Evolutionary conservation across 345 rosid genomes (phyloP), one percentile per base, ranked within the genome.

Genomic region (Bruguiera parviflora): DNA sequence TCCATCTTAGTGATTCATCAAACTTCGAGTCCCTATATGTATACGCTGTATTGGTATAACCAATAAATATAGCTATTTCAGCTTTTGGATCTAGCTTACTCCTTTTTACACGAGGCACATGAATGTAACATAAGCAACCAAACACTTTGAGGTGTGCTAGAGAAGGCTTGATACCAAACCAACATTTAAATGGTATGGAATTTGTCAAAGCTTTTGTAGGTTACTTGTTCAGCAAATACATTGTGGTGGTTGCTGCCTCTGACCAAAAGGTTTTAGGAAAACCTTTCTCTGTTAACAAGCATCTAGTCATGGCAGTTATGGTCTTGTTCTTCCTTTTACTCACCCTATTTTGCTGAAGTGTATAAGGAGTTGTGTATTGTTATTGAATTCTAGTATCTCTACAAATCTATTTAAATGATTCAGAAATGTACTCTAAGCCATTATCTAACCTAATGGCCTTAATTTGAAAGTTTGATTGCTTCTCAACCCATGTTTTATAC

Each of bases 191-290:
- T 51, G 53, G 53, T 15, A 7, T 51, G 20, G 7, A 16, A 51
- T 51, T n/a, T 18, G 5, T 18, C 2, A 51, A 1, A 4, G 21
- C 18, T 2, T 4, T 15, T 4, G 3, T 18, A 5, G 21, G 53
- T 4, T n/a, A 2, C n/a, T 1, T 51, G n/a, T 51, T 51, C 0
- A 51, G 7, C 21, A 18, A 4, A 18, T 51, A 51, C 1, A 51
- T 0, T 16, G 53, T 4, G 6, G 6, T 15, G 6, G 4, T 4
- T n/a, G 6, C 0, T 3, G 0, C 21, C n/a, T 51, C 7, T 0
- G 53, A 1, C 21, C 2, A 51, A 6, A 51, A 51, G 15, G 7
- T 3, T 7, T 51, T 51, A 3, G 5, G 8, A 18, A 51, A 4
- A 18, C 53, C 21, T 18, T 51, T 51, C n/a, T 51, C 3, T 15